Evolutionary conservation across 192 early-diverging fungal genomes (phyloP), one percentile per base, ranked within the genome.

Genomic region (Coemansia sp.): DNA sequence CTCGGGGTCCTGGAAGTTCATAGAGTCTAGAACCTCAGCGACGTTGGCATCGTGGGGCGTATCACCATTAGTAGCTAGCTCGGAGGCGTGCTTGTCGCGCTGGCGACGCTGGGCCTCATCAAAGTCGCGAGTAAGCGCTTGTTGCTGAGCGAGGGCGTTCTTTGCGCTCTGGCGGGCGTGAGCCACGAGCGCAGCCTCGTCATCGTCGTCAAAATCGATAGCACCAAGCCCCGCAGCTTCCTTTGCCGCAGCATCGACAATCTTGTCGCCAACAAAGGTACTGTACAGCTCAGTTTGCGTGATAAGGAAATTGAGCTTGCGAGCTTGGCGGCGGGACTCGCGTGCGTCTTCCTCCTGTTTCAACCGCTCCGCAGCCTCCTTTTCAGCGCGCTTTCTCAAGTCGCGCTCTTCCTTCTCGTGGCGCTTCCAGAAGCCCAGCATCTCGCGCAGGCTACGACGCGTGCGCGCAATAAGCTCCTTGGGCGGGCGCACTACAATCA

Each of bases 391-490:
- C 78, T 95, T 97, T 59, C 93, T 88, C 73, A 90, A 65, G 42
- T 97, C 95, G 16, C 93, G 89, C 81, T 97, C 95, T 79, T 95
- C 93, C 67, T 89, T 91, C 73, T 97, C 95, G 73, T 97, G 91
- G 52, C 90, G 87, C 70, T 95, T 95, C 95, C 95, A 97, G 71
- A 94, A 95, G 41, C 91, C 57, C n/a, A 94, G 78, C 91, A 95
- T 92, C 77, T 94, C 88, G 68, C 88, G 86, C 86, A 87, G 88
- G 43, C 88, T 88, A 20, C 89, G 86, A n/a, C 88, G 88, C 2
- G 91, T 86, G 65, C 87, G 85, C 20, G 75, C 72, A 40, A 90
- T 85, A 29, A 90, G 74, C 52, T 94, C 93, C 59, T 87, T 89
- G 57, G 82, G 88, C 12, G 82, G 74, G 10, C 75, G 70, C 66